Evolutionary conservation across 1,284 basidiomycete species (phyloP).

Genomic region (Phlebopus sp.): DNA sequence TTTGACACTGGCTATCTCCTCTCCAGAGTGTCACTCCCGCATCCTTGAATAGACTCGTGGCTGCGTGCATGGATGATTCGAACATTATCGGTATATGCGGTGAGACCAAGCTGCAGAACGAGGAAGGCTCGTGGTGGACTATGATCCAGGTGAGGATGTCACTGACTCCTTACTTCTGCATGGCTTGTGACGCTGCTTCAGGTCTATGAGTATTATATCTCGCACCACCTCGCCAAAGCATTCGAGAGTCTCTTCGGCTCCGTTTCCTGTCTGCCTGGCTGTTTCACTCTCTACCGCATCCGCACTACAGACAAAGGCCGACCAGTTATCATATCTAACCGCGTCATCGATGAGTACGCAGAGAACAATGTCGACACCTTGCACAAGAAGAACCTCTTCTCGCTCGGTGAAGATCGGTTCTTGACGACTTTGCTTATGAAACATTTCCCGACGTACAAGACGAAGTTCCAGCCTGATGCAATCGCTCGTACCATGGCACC

Average conservation of each 20-base stretch:
- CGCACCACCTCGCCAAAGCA: constrained; percentile 80
- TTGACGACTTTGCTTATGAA: constrained; percentile 95
- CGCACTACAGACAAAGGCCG: constrained; percentile 86
- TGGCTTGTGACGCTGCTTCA: constrained; percentile 24
- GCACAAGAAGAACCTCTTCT: constrained; percentile 97
- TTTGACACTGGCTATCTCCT: constrained; percentile 19
- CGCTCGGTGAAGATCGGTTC: constrained; percentile 96
- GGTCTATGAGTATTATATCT: constrained; percentile 89
- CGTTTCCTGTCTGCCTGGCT: constrained; percentile 43
- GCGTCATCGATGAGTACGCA: constrained; percentile 94
- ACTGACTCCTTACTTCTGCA: constrained; percentile 41
- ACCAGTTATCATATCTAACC: constrained; percentile 95
- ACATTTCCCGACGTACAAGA: constrained; percentile 96
- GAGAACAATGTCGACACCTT: constrained; percentile 91
- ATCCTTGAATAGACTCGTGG: constrained; percentile 89
- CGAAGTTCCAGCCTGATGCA: constrained; percentile 92
- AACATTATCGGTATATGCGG: constrained; percentile 95
- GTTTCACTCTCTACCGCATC: constrained; percentile 32
- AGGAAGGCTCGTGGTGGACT: constrained; percentile 94
- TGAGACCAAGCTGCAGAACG: constrained; percentile 93
- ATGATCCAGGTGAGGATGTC: constrained; percentile 79
- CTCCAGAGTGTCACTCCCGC: constrained; percentile 79
- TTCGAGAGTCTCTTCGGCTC: constrained; percentile 84
- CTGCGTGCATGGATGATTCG: constrained; percentile 82
- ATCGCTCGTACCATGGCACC: constrained; percentile 89